A percentile compares a stretch with the other conserved stretches of the same genome.
Evolutionary conservation across 2,329 filamentous ascomycete species (phyloP).

Genomic region (Fusarium coffeatum): DNA sequence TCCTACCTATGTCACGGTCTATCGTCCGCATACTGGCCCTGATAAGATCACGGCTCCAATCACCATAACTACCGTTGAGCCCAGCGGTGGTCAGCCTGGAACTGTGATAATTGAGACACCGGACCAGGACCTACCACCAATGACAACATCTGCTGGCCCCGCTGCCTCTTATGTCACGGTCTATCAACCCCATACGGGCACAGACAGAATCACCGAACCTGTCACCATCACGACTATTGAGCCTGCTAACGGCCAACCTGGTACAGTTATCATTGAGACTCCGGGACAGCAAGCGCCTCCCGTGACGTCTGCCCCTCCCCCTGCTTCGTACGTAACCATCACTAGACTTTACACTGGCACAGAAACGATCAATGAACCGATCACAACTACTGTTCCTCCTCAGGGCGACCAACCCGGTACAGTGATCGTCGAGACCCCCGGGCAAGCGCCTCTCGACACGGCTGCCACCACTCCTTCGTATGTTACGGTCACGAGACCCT

Average conservation of each 20-base stretch:
- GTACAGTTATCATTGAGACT: conserved; percentile 35
- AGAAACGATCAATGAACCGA: conserved; percentile 5
- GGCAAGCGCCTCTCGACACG: not conserved
- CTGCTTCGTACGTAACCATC: conserved; percentile 22
- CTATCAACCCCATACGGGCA: conserved; percentile 22
- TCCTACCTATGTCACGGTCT: conserved; percentile 28
- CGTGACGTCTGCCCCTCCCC: conserved; percentile 12
- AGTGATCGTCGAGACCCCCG: conserved; percentile 24
- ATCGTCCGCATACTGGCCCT: conserved; percentile 24
- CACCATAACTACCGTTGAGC: conserved; percentile 22
- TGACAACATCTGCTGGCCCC: conserved; percentile 21
- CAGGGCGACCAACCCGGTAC: conserved; percentile 28
- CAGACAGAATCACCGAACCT: conserved; percentile 16
- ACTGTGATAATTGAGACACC: conserved; percentile 35
- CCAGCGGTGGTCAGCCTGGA: conserved; percentile 22
- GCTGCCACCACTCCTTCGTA: conserved; percentile 7
- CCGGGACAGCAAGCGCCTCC: conserved; percentile 27
- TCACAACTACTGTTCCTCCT: conserved; percentile 20
- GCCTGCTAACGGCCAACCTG: conserved; percentile 16
- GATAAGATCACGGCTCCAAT: conserved; percentile 21
- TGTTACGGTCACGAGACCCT: conserved; percentile 20
- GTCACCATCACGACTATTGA: conserved; percentile 30
- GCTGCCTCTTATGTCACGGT: conserved; percentile 26
- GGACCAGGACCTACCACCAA: conserved; percentile 15
- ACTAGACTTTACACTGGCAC: conserved; percentile 24